Conservation (phyloP, 164 flowering plant genomes). For the Amborella trichopoda region DNA sequence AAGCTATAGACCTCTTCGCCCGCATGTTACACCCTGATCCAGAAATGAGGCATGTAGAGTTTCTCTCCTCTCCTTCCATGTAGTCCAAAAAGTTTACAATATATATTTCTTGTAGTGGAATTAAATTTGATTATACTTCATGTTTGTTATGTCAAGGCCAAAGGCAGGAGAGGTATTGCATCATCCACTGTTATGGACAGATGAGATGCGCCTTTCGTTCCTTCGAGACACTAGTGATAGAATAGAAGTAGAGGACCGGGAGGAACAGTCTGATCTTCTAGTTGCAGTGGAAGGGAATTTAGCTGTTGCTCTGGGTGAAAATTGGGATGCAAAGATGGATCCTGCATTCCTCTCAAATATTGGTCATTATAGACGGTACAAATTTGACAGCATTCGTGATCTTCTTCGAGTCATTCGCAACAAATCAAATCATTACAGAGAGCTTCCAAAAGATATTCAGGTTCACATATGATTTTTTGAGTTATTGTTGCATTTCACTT, state of each 20-base stretch:
- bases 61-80: too few species aligned
- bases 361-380: slow-evolving; percentile 61
- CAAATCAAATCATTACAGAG: slow-evolving; percentile 62
- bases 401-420: slow-evolving; percentile 59
- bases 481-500: too few species aligned
- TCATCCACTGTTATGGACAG: slow-evolving; percentile 75
- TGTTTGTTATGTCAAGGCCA: slow-evolving; percentile 28
- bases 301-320: slow-evolving; percentile 39
- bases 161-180: slow-evolving; percentile 36
- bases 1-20: slow-evolving; percentile 60
- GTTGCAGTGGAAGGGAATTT: slow-evolving; percentile 41
- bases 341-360: slow-evolving; percentile 37
- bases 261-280: slow-evolving; percentile 33
- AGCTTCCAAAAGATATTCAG: slow-evolving; percentile 57
- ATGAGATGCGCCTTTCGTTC: slow-evolving; percentile 56
- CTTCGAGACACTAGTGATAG: slow-evolving; percentile 71
- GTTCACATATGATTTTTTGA: slow-evolving; percentile 14
- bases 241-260: slow-evolving; percentile 59
- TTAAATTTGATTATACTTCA: too few species aligned
- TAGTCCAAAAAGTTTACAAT: too few species aligned
- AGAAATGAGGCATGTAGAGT: not conserved
- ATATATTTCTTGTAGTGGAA: too few species aligned
- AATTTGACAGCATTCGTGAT: slow-evolving; percentile 54
- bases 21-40: not conserved
- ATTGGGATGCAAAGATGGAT: slow-evolving; percentile 76